phyloP scores from a whole-genome alignment of 768 basidiomycete species.

The Termitomyces sp. region DNA sequence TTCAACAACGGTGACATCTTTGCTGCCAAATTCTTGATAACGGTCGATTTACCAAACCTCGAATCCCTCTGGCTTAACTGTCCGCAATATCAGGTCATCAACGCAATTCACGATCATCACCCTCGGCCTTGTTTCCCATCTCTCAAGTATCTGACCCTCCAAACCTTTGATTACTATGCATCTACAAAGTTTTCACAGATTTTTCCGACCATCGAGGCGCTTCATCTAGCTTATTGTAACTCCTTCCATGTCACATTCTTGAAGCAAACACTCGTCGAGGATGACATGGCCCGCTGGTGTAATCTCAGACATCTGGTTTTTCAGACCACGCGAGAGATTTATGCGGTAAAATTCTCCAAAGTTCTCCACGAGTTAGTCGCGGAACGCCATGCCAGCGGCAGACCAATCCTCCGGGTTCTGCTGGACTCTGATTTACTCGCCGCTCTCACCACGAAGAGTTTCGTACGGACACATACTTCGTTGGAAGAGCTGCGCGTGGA shows the following conservation, averaged over 20 bases:
- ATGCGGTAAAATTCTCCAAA: constrained; percentile 14
- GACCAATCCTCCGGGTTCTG: constrained; percentile 19
- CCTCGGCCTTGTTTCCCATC: constrained; percentile 20
- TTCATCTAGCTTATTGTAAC: constrained; percentile 22
- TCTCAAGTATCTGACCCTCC: constrained; percentile 28
- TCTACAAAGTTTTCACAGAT: constrained; percentile 15
- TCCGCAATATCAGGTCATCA: constrained; percentile 13
- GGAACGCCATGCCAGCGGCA: constrained; percentile 9
- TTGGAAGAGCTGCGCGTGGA: constrained; percentile 13
- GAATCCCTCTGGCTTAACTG: constrained; percentile 30
- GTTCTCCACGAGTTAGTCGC: constrained; percentile 14
- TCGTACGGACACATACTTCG: constrained; percentile 6
- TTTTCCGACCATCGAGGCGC: constrained; percentile 25
- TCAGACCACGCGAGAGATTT: constrained; percentile 19
- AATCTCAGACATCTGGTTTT: constrained; percentile 22
- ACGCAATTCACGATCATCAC: not conserved
- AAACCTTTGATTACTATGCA: constrained; percentile 16
- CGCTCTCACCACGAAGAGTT: constrained; percentile 4
- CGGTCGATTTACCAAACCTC: constrained; percentile 23
- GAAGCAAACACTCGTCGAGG: constrained; percentile 11
- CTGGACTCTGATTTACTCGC: constrained; percentile 22
- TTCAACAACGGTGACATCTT: constrained; percentile 18
- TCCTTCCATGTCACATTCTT: constrained; percentile 16
- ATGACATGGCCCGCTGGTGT: constrained; percentile 14
- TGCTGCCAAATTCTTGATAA: constrained; percentile 21